These are phyloP conservation scores for Diaporthe batatas DNA, from an alignment of 2,329 filamentous ascomycete species.

Conservation along the genomic window DNA sequence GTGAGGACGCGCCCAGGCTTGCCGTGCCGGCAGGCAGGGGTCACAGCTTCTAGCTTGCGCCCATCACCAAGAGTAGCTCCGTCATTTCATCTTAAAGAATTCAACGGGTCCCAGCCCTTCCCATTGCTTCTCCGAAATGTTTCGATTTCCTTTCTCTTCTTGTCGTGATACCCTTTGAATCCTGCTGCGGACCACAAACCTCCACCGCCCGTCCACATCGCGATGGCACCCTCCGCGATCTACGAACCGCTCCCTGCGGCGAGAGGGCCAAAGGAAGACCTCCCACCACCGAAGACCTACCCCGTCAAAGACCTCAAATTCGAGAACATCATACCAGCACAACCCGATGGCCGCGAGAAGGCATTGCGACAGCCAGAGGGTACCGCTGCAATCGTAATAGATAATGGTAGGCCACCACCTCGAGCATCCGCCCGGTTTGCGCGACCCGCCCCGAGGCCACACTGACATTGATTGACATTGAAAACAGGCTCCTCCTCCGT, in stretches of 20 bases:
- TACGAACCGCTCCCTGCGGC: conserved; percentile 56
- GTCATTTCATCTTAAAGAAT: background rate
- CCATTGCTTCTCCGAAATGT: conserved; percentile 22
- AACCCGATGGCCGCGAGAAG: conserved; percentile 77
- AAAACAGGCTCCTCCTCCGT: conserved; percentile 83
- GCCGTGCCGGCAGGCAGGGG: conserved; percentile 37
- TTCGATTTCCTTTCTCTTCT: conserved; percentile 12
- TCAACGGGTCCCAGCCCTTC: background rate
- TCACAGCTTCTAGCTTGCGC: conserved; percentile 24
- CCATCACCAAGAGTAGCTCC: background rate
- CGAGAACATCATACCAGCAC: conserved; percentile 65
- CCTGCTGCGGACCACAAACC: conserved; percentile 7
- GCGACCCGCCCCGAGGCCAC: background rate
- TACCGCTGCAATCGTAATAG: conserved; percentile 89
- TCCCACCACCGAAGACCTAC: conserved; percentile 69
- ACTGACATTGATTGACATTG: conserved; percentile 43
- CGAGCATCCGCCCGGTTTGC: conserved; percentile 10
- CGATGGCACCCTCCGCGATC: conserved; percentile 57
- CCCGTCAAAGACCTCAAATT: conserved; percentile 74
- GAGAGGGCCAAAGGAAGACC: conserved; percentile 58
- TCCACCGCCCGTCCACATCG: conserved; percentile 11
- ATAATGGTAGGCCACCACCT: conserved; percentile 80
- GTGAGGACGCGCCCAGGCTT: conserved; percentile 31
- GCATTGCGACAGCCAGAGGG: conserved; percentile 70
- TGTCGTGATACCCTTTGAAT: conserved; percentile 38